Conservation (phyloP, 345 rosid species). For the Rubroshorea leprosula region DNA sequence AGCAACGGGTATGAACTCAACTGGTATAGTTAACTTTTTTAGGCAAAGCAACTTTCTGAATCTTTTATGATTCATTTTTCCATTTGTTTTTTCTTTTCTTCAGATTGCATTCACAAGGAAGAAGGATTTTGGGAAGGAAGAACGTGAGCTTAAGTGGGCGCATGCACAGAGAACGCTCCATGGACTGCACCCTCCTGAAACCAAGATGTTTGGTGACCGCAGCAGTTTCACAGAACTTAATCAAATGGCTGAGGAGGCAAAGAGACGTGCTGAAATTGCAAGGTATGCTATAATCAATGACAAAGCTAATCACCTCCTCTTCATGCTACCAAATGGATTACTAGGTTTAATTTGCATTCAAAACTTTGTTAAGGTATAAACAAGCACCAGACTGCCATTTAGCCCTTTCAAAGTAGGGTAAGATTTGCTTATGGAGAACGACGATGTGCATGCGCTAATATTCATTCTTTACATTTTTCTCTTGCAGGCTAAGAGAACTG, state of each 20-base stretch:
- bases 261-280: conserved; percentile 48
- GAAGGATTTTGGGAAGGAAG: conserved; percentile 45
- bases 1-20: conserved; percentile 42
- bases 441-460: background rate
- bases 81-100: background rate
- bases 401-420: no score
- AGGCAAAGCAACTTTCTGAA: background rate
- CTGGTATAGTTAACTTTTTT: background rate
- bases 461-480: background rate
- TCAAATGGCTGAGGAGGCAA: conserved; percentile 56
- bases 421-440: no score
- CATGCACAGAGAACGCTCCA: conserved; percentile 54
- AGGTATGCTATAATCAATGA: conserved; percentile 20
- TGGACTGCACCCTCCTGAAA: conserved; percentile 47
- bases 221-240: conserved; percentile 31
- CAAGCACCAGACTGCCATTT: no score
- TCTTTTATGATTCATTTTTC: background rate
- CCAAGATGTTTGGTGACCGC: conserved; percentile 41
- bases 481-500: conserved; percentile 48
- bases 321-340: no score
- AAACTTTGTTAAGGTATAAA: no score
- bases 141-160: conserved; percentile 54
- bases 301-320: background rate
- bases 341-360: no score
- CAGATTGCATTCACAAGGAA: conserved; percentile 56